These are phyloP conservation scores for Fraxinus platypoda DNA, from an alignment of 305 asterid species.

Conservation along the genomic window DNA sequence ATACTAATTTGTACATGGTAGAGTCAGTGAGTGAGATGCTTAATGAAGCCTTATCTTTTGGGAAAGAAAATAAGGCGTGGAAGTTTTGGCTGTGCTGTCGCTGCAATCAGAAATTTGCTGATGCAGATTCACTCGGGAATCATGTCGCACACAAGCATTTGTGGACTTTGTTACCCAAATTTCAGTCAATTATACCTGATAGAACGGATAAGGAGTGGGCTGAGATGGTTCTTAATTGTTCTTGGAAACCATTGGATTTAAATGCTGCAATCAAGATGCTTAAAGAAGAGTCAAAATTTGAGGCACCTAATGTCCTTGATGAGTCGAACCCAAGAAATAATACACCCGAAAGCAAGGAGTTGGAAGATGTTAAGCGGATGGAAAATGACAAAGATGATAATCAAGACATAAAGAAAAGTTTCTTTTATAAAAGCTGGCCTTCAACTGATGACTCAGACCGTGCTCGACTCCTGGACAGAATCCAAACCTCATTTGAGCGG, in stretches of 20 bases:
- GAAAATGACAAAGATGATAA: conserved; percentile 58
- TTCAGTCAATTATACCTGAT: conserved; percentile 73
- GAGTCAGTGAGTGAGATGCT: conserved; percentile 47
- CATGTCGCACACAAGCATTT: conserved; percentile 71
- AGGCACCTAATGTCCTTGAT: conserved; percentile 40
- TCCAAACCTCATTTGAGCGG: conserved; percentile 54
- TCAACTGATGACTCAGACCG: conserved; percentile 79
- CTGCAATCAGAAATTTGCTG: conserved; percentile 60
- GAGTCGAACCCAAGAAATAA: conserved; percentile 46
- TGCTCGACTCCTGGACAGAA: conserved; percentile 72
- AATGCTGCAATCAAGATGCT: conserved; percentile 52
- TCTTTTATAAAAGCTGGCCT: conserved; percentile 64
- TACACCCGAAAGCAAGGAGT: conserved; percentile 51
- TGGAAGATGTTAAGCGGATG: conserved; percentile 77
- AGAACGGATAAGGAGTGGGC: conserved; percentile 76
- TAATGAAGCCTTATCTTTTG: conserved; percentile 66
- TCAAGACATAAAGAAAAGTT: conserved; percentile 45
- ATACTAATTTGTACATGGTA: conserved; percentile 63
- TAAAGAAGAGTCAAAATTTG: conserved; percentile 46
- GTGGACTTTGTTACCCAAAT: conserved; percentile 66
- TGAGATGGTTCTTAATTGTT: conserved; percentile 74
- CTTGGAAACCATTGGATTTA: conserved; percentile 84
- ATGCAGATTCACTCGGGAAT: conserved; percentile 50
- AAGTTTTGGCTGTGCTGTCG: conserved; percentile 73
- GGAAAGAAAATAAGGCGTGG: conserved; percentile 62